Evolutionary conservation across 2,329 filamentous ascomycete species (phyloP), one percentile per base, ranked within the genome.

Genomic region (Alternaria gansuensis): DNA sequence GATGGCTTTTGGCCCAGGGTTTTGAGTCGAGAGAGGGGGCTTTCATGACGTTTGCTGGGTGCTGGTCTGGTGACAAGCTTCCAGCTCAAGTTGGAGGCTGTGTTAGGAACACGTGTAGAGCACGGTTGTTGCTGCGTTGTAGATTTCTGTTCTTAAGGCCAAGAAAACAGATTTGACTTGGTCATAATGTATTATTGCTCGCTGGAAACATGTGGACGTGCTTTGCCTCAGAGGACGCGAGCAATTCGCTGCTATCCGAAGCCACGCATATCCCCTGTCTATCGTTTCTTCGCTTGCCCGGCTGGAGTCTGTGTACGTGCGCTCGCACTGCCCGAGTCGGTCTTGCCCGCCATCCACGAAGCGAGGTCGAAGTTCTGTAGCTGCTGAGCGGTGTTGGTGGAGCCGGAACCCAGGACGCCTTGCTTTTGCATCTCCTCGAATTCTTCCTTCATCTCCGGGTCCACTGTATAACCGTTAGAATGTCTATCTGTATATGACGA

Each of bases 381-480:
- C 46, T 81, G 78, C 81, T 68, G 87, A 69, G 74, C 85, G 1
- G 77, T 76, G 46, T 78, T 73, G 7, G 66, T 72, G 8, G 51
- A 51, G 31, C 69, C 68, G 10, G 69, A 69, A 14, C 66, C 82
- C 62, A 93, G 82, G 1, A 90, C 87, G 66, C 87, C 88, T 63
- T 87, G 86, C 80, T 93, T 92, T 77, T 95, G 92, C 73, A 92
- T 89, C 72, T 92, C 91, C 77, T 97, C 93, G 75, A 95, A 97
- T 76, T 98, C 95, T 70, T 91, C 92, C 70, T 89, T 89, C 80
- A 92, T 90, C 78, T 99, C 95, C n/a, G 92, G 92, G 76, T 98
- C 95, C 93, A 99, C 93, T 97, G 71, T 44, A 48, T 21, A 26
- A n/a, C 36, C 11, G 58, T 68, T 49, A 72, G 60, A 11, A 45